Evolutionary conservation across 2,329 filamentous ascomycete genomes (phyloP), one percentile per base, ranked within the genome.

Genomic region (Colletotrichum filicis): DNA sequence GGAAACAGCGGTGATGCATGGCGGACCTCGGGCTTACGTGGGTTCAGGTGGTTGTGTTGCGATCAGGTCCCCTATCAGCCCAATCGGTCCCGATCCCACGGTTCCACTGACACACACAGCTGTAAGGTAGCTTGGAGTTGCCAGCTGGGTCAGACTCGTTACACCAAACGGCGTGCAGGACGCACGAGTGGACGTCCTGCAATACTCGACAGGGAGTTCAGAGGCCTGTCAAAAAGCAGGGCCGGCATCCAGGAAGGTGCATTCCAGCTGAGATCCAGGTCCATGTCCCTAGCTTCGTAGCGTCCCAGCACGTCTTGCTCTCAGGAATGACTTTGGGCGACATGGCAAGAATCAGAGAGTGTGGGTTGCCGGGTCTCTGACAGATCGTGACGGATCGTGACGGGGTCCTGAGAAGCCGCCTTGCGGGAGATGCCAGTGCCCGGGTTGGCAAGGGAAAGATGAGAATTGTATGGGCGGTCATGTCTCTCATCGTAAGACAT

Each of bases 41-140:
- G 12, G 42, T 30, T 26, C 22, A 65, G n/a, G 12, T 42, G 55
- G 35, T 42, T 55, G 24, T 12, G 37, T 49, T 24, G 63, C 30
- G 42, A 49, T 53, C 53, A 37, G 68, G 58, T 56, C 46, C 56
- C 66, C 65, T 42, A 53, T 53, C 66, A 72, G 46, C 30, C 66
- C 70, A 70, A 70, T 64, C 55, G 66, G 60, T 73, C 66, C 70
- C 70, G 59, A 64, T 62, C 26, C 70, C 46, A 52, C 56, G 66
- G 70, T 70, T 73, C 67, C 66, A 70, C 67, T 60, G 59, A 56
- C 66, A 71, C 57, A 55, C 11, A 57, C 65, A 68, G 68, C 56
- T 71, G 56, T 37, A 52, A 55, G 52, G 52, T 6, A 55, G 52
- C 52, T 55, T 55, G 61, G n/a, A 64, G 30, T 30, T 55, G n/a